Evolutionary conservation across 2,329 filamentous ascomycete genomes (phyloP).

Genomic region (Sclerotiophoma versabilis): DNA sequence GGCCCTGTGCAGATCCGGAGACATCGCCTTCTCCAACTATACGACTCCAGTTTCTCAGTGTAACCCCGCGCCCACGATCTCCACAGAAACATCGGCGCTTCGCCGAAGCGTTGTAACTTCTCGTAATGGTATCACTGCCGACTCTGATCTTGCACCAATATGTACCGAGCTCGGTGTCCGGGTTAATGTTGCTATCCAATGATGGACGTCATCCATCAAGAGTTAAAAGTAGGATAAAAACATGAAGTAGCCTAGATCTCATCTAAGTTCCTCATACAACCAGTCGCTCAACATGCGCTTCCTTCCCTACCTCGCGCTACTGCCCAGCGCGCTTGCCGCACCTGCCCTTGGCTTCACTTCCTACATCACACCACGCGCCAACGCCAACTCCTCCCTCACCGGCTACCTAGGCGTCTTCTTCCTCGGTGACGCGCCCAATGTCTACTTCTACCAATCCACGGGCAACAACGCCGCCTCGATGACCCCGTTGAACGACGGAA

Average conservation of each 20-base stretch:
- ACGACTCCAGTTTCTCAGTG: background rate
- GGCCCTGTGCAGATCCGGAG: constrained; percentile 13
- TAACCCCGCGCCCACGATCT: constrained; percentile 3
- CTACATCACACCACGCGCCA: constrained; percentile 30
- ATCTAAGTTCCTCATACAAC: too few relatives aligned
- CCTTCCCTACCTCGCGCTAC: constrained; percentile 20
- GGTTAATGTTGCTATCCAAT: background rate
- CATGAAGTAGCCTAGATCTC: background rate
- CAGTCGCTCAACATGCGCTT: constrained; percentile 21
- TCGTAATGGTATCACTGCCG: constrained; percentile 2
- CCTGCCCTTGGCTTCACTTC: constrained; percentile 32
- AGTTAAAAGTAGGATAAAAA: background rate
- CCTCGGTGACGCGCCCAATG: constrained; percentile 60
- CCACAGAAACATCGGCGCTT: background rate
- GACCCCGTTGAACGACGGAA: constrained; percentile 58
- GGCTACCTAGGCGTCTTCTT: constrained; percentile 65
- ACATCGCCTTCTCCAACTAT: constrained; percentile 1
- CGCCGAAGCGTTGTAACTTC: background rate
- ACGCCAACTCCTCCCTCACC: constrained; percentile 49
- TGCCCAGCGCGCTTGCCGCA: constrained; percentile 22
- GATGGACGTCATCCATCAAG: background rate
- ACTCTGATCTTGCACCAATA: background rate
- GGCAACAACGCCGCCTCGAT: constrained; percentile 60
- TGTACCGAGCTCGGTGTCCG: background rate
- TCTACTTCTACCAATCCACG: constrained; percentile 63